A percentile compares a stretch with the other conserved stretches of the same genome.
Evolutionary conservation across 78 protist species (phyloP).

Genomic region (Dictyostelium capitatum): DNA sequence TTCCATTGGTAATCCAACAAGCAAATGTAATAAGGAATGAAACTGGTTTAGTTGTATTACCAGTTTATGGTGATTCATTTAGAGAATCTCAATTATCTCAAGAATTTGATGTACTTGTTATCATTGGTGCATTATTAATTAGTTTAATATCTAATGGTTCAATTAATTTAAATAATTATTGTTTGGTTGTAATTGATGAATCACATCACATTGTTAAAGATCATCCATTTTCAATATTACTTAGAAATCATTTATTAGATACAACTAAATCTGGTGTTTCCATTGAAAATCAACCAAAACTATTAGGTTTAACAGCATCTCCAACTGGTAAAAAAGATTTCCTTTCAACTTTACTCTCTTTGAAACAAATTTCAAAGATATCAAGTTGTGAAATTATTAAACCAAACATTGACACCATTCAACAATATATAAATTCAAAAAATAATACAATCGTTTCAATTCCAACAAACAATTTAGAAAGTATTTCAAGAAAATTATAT

Average conservation of each 20-base stretch:
- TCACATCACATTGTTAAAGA: constrained; percentile 58
- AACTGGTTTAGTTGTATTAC: background rate
- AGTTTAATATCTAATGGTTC: background rate
- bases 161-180: background rate
- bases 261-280: too few relatives aligned
- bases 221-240: constrained; percentile 18
- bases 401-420: background rate
- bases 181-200: constrained; percentile 38
- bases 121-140: constrained; percentile 4
- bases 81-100: background rate
- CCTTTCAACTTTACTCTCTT: constrained; percentile 2
- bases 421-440: background rate
- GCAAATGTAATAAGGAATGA: background rate
- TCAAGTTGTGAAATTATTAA: background rate
- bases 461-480: background rate
- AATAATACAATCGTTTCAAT: background rate
- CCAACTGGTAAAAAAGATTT: constrained; percentile 45
- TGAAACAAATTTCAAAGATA: constrained; percentile 11
- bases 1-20: constrained; percentile 48
- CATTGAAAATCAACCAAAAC: constrained; percentile 10
- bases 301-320: constrained; percentile 54
- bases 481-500: too few relatives aligned
- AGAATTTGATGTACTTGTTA: constrained; percentile 14
- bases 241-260: background rate
- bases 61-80: constrained; percentile 11